Evolutionary conservation across 345 rosid species (phyloP).

Genomic region (Noccaea caerulescens): DNA sequence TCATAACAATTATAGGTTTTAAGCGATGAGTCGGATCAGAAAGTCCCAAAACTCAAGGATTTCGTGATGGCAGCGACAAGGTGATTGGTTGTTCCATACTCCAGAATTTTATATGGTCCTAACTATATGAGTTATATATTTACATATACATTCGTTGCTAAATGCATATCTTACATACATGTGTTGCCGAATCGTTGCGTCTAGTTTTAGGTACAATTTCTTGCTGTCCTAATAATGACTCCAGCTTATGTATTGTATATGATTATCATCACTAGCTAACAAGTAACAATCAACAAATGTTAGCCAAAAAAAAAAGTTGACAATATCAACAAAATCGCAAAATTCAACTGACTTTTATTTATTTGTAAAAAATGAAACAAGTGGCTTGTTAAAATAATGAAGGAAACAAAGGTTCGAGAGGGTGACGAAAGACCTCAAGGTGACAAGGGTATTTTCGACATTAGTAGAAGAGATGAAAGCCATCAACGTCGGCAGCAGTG

Average conservation of each 20-base stretch:
- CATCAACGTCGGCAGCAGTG: constrained; percentile 41
- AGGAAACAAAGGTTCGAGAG: constrained; percentile 85
- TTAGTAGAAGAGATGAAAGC: constrained; percentile 86
- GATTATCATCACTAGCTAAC: constrained; percentile 5
- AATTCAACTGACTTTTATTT: background rate
- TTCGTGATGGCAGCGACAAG: constrained; percentile 91
- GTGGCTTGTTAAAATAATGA: background rate
- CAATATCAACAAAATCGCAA: constrained; percentile 4
- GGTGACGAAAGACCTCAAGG: constrained; percentile 69
- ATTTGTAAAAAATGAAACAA: background rate
- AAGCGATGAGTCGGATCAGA: constrained; percentile 57
- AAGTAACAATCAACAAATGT: background rate
- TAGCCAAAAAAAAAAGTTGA: constrained; percentile 2
- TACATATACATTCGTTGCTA: background rate
- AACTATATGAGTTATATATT: background rate
- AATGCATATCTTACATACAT: background rate
- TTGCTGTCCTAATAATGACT: constrained; percentile 13
- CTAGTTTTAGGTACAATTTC: constrained; percentile 8
- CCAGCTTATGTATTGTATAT: background rate
- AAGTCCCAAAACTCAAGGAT: constrained; percentile 62
- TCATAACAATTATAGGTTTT: constrained; percentile 50
- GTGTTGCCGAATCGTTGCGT: background rate
- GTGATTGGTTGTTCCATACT: constrained; percentile 42
- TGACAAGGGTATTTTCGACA: constrained; percentile 70
- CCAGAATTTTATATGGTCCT: background rate